phyloP scores from a whole-genome alignment of 1,284 basidiomycete genomes.

The Rhodotorula glutinis region DNA sequence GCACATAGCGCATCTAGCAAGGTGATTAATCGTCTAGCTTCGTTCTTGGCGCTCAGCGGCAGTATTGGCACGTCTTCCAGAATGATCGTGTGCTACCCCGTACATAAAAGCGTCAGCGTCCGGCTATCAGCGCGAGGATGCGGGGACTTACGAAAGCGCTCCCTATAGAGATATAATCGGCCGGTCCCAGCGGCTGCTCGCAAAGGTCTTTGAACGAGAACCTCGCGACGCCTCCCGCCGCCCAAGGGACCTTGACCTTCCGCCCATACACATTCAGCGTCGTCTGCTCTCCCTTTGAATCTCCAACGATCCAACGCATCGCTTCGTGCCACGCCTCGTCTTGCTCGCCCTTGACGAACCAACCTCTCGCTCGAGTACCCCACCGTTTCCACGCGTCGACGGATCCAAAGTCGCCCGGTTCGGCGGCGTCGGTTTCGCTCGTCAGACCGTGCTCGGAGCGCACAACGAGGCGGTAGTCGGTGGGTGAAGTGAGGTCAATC shows the following conservation, averaged over 20 bases:
- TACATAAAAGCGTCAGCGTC: no score
- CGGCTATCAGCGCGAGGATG: no score
- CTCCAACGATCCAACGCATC: conserved; percentile 43
- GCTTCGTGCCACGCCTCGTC: conserved; percentile 46
- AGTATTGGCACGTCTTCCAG: conserved; percentile 62
- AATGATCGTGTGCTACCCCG: conserved; percentile 56
- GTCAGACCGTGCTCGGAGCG: conserved; percentile 20
- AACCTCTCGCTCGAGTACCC: conserved; percentile 34
- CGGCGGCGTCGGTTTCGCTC: conserved; percentile 1
- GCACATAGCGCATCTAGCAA: conserved; percentile 62
- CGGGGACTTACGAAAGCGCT: conserved; percentile 34
- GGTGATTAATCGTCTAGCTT: conserved; percentile 67
- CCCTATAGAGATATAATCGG: conserved; percentile 66
- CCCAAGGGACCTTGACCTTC: conserved; percentile 55
- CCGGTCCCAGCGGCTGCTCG: conserved; percentile 63
- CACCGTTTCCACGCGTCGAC: conserved; percentile 37
- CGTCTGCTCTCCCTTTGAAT: conserved; percentile 8
- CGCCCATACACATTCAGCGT: conserved; percentile 56
- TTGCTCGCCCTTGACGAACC: conserved; percentile 40
- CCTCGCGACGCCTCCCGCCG: conserved; percentile 52
- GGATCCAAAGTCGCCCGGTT: conserved; percentile 21
- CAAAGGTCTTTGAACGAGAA: conserved; percentile 65
- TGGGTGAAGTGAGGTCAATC: conserved; percentile 54
- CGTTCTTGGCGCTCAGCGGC: conserved; percentile 62
- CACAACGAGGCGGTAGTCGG: conserved; percentile 45